Evolutionary conservation across 805 yeast genomes (phyloP).

Genomic region (Jamesozyma lodderae): DNA sequence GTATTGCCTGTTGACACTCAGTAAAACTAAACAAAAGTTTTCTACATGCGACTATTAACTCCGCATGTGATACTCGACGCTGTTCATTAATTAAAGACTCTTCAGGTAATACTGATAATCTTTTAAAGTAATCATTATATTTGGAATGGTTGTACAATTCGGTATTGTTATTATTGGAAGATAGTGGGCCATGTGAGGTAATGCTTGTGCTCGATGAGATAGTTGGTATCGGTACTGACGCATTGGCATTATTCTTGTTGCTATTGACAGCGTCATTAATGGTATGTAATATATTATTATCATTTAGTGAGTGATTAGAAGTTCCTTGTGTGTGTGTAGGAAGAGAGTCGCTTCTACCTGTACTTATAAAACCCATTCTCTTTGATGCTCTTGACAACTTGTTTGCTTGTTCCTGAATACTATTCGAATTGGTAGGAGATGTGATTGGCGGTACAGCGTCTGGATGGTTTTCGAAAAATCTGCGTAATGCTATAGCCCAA

Average conservation of each 20-base stretch:
- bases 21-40: conserved; percentile 54
- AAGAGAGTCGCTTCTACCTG: background rate
- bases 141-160: conserved; percentile 31
- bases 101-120: conserved; percentile 58
- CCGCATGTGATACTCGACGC: conserved; percentile 26
- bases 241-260: too few relatives aligned
- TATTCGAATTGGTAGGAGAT: background rate
- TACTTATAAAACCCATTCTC: conserved; percentile 59
- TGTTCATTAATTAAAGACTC: conserved; percentile 21
- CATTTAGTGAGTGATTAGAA: background rate
- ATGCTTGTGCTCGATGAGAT: too few relatives aligned
- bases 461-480: conserved; percentile 19
- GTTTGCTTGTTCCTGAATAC: background rate
- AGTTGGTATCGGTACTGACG: too few relatives aligned
- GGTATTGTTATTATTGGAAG: conserved; percentile 1
- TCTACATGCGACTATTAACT: conserved; percentile 36
- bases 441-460: background rate
- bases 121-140: conserved; percentile 54
- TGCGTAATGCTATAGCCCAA: conserved; percentile 27
- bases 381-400: conserved; percentile 52
- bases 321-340: background rate
- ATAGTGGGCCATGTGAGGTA: too few relatives aligned
- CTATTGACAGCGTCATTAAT: too few relatives aligned
- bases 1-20: conserved; percentile 52
- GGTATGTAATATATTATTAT: too few relatives aligned